phyloP scores from a whole-genome alignment of 2,329 filamentous ascomycete species.

The Ceratocystis papillata region DNA sequence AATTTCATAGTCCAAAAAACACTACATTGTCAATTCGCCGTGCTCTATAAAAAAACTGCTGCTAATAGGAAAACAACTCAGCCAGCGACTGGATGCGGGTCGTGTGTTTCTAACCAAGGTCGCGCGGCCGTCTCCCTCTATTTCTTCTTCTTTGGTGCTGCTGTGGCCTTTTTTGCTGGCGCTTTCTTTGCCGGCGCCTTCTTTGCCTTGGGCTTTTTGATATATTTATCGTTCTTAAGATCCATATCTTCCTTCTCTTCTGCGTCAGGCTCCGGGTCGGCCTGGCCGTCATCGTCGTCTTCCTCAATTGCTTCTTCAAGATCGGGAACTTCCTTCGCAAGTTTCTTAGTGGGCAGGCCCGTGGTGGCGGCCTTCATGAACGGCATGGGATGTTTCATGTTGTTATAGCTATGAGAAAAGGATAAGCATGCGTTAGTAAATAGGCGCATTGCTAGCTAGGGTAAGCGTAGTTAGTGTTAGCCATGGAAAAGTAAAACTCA shows the following conservation, averaged over 20 bases:
- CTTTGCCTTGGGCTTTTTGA: conserved; percentile 74
- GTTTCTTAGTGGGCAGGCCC: conserved; percentile 52
- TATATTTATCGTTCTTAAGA: conserved; percentile 89
- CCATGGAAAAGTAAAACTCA: conserved; percentile 40
- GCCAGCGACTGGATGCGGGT: background rate
- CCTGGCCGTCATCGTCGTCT: conserved; percentile 67
- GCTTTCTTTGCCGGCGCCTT: conserved; percentile 40
- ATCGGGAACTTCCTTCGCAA: conserved; percentile 69
- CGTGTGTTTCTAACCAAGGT: conserved; percentile 6
- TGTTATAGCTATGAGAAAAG: conserved; percentile 58
- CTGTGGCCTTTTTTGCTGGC: conserved; percentile 34
- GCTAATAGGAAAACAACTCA: background rate
- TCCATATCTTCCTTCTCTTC: conserved; percentile 70
- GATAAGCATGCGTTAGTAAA: conserved; percentile 23
- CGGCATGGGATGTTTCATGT: conserved; percentile 73
- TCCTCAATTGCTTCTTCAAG: conserved; percentile 94
- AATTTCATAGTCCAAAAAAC: too few relatives aligned
- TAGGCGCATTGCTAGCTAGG: background rate
- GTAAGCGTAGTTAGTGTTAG: conserved; percentile 8
- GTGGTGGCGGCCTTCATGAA: conserved; percentile 89
- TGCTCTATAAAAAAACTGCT: too few relatives aligned
- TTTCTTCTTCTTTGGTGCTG: conserved; percentile 25
- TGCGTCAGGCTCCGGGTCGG: conserved; percentile 45
- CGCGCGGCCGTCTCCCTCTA: conserved; percentile 1
- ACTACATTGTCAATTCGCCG: too few relatives aligned